These are phyloP conservation scores for Didymella lethalis DNA, from an alignment of 2,329 filamentous ascomycete genomes.

Conservation along the genomic window DNA sequence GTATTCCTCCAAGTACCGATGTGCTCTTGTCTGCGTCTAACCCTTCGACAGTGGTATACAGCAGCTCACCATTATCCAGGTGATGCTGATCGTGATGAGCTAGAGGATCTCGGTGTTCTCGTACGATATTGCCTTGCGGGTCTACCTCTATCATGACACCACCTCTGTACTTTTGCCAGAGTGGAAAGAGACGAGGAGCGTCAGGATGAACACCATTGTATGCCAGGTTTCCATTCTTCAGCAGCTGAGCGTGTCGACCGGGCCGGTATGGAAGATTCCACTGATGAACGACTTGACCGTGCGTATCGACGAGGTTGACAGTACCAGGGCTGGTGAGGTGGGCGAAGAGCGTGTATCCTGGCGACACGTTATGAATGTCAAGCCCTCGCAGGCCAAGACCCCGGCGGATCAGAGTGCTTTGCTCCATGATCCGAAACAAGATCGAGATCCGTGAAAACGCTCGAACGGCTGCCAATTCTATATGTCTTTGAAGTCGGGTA, in stretches of 20 bases:
- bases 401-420: neutral
- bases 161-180: neutral
- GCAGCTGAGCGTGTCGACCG: neutral
- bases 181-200: neutral
- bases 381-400: neutral
- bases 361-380: neutral
- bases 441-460: neutral
- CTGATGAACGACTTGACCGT: neutral
- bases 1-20: constrained; percentile 54
- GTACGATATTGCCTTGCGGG: neutral
- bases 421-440: neutral
- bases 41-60: neutral
- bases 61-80: neutral
- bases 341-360: neutral
- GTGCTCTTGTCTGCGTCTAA: constrained; percentile 24
- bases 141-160: neutral
- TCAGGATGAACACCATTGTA: neutral
- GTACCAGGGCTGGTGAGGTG: neutral
- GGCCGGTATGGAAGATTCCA: neutral
- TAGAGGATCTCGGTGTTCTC: neutral
- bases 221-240: neutral
- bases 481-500: neutral
- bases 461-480: neutral
- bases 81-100: neutral
- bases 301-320: neutral